Evolutionary conservation across 2,329 filamentous ascomycete species (phyloP).

Genomic region (Cladophialophora chaetospira): DNA sequence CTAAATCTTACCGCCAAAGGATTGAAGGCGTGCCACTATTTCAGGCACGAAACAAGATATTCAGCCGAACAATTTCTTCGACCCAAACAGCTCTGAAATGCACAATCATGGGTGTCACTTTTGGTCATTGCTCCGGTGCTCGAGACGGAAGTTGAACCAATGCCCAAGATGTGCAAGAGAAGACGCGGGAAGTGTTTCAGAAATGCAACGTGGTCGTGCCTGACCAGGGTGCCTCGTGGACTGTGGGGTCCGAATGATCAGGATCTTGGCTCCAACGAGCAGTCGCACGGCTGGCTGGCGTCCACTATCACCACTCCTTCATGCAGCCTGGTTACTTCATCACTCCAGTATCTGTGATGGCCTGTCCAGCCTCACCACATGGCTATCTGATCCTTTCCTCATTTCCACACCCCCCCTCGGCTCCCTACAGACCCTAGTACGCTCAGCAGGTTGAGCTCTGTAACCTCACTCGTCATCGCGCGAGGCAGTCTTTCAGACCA

Average conservation of each 20-base stretch:
- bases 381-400: background rate
- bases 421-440: background rate
- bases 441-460: too few species aligned
- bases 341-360: too few species aligned
- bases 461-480: too few species aligned
- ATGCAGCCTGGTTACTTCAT: too few species aligned
- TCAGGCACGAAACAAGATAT: too few species aligned
- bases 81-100: background rate
- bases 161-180: background rate
- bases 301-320: background rate
- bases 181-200: slow-evolving; percentile 1
- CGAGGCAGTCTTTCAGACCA: too few species aligned
- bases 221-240: background rate
- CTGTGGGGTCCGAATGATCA: background rate
- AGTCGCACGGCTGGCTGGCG: background rate
- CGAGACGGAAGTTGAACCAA: slow-evolving; percentile 3
- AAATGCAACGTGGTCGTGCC: background rate
- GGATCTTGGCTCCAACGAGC: background rate
- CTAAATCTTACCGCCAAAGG: too few species aligned
- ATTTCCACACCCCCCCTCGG: background rate
- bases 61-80: too few species aligned
- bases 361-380: background rate
- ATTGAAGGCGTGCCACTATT: too few species aligned
- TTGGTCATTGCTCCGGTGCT: background rate
- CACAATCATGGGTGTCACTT: background rate